phyloP scores from a whole-genome alignment of 345 rosid genomes.

The Eucalyptus paniculata region DNA sequence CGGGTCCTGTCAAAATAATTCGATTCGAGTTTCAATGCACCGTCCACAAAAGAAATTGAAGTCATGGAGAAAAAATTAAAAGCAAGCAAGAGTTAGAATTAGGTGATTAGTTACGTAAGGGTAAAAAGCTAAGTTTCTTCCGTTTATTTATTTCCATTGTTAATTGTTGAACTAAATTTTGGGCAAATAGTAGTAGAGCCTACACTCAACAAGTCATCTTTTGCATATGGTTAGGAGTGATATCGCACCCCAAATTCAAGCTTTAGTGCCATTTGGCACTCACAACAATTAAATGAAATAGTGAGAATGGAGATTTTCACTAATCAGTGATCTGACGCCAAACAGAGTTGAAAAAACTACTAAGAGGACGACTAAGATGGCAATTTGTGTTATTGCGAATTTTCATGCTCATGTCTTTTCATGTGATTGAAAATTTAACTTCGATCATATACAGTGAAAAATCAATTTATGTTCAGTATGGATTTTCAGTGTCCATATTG shows the following conservation, averaged over 20 bases:
- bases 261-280: neutral
- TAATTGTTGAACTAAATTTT: neutral
- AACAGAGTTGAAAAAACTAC: too few relatives aligned
- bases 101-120: too few relatives aligned
- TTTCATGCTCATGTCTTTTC: neutral
- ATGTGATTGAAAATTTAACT: neutral
- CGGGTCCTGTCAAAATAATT: constrained; percentile 20
- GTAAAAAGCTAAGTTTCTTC: neutral
- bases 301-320: neutral
- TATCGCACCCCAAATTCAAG: neutral
- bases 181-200: neutral
- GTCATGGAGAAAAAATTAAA: neutral
- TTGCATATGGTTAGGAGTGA: neutral
- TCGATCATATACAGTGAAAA: too few relatives aligned
- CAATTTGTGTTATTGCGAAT: too few relatives aligned
- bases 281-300: neutral
- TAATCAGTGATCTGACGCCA: too few relatives aligned
- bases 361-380: neutral
- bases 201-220: neutral
- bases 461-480: too few relatives aligned
- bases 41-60: neutral
- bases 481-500: too few relatives aligned
- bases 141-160: too few relatives aligned
- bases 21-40: neutral
- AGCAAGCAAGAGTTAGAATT: neutral